Evolutionary conservation across 148 eudicot genomes (phyloP).

Genomic region (Vaccinium darrowii): DNA sequence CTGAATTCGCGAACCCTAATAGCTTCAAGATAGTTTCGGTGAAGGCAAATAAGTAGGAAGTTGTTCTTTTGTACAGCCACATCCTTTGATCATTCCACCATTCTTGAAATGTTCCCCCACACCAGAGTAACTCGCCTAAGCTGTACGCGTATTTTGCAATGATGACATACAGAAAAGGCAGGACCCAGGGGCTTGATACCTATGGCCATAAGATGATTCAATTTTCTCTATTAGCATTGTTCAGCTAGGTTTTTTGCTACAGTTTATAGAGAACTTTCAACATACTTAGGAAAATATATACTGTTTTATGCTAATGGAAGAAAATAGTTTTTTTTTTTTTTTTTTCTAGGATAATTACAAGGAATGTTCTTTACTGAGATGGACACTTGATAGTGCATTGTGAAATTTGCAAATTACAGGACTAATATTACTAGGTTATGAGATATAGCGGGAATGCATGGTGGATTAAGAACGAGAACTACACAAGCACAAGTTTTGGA

Average conservation of each 20-base stretch:
- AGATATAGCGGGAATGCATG: neutral
- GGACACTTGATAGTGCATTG: neutral
- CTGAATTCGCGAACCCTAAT: conserved; percentile 37
- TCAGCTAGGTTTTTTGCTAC: neutral
- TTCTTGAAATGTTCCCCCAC: conserved; percentile 36
- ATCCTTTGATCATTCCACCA: conserved; percentile 80
- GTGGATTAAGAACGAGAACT: neutral
- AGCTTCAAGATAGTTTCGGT: conserved; percentile 20
- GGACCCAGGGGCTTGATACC: conserved; percentile 50
- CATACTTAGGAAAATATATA: neutral
- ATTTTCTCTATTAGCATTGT: neutral
- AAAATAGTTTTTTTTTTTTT: neutral
- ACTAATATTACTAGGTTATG: neutral
- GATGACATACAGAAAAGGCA: conserved; percentile 43
- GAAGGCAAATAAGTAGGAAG: conserved; percentile 36
- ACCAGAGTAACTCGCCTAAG: conserved; percentile 40
- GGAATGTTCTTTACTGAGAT: neutral
- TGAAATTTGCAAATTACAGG: neutral
- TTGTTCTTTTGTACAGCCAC: conserved; percentile 52
- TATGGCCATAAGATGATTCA: conserved; percentile 12
- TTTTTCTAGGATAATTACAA: neutral
- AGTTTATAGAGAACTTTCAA: neutral
- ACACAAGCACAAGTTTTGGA: neutral
- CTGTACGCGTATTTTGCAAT: conserved; percentile 29
- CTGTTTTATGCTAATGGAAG: neutral